Base-by-base conservation (phyloP, 352 stramenopile genomes). In the Hyaloperonospora brassicae region DNA sequence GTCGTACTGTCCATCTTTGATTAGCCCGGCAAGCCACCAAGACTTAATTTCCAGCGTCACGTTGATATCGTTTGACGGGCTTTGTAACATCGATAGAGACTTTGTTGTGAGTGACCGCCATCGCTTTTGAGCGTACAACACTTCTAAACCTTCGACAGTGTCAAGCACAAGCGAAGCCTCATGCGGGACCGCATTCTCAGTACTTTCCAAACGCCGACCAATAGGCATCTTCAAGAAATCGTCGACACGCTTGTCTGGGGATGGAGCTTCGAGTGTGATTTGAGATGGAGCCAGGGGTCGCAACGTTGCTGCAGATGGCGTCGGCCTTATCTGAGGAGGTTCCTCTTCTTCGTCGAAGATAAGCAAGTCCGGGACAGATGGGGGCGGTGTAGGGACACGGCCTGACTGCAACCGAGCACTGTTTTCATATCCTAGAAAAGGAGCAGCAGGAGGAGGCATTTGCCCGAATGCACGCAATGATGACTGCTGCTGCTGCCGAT, bases 91-190 rank as follows among this genome's bases (percentile, higher is more conserved):
- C 13, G 70, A 76, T 27, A 86, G 62, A 7, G 81, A 72, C 25
- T 89, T 89, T 51, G 84, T 86, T 2, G 75, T 87, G 23, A 92
- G 59, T 14, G 78, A 81, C 51, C 79, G 82, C 77, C 79, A 92
- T 14, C 74, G 66, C 57, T 85, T 84, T 50, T 88, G 68, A 36
- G 52, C 57, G 51, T 89, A 89, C 31, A 92, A 53, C 22, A 54
- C 46, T 49, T 86, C 69, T 2, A 92, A 70, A 2, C 60, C 66
- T 13, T 73, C 51, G 1, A 89, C 49, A 2, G 70, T 79, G 55
- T 88, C 70, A 27, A 84, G 64, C 53, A 73, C 72, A 17, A 84
- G 52, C 23, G 76, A 77, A 21, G 50, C 79, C 25, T 68, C 48
- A 3, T 62, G 67, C n/a, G 70, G 70, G 24, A 41, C 52, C 9